Conservation (phyloP, 805 yeast species). For the Kuraishia floccosa region DNA sequence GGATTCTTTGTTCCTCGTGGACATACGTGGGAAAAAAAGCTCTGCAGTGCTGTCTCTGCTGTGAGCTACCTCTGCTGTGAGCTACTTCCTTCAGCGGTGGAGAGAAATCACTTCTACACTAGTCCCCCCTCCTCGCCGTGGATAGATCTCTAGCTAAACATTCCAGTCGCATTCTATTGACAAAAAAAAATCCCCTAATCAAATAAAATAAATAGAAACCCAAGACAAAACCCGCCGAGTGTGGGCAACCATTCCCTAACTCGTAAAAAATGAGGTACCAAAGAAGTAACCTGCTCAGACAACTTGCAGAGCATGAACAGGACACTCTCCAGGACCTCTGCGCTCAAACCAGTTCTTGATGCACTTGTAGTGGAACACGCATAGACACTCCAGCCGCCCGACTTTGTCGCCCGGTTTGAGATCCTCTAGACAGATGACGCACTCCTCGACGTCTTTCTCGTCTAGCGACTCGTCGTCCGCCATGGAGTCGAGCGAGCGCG, state of each 20-base stretch:
- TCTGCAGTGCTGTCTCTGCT: too few species aligned
- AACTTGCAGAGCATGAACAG: conserved; percentile 49
- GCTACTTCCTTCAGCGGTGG: too few species aligned
- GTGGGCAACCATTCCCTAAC: too few species aligned
- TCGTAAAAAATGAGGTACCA: too few species aligned
- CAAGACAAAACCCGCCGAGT: too few species aligned
- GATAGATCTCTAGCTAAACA: too few species aligned
- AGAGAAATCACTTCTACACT: too few species aligned
- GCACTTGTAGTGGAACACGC: conserved; percentile 88
- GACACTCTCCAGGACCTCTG: conserved; percentile 81
- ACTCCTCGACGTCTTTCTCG: conserved; percentile 39
- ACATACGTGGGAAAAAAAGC: too few species aligned
- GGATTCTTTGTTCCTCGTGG: too few species aligned
- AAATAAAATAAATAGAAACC: not conserved
- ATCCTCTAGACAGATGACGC: conserved; percentile 91
- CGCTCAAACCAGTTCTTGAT: conserved; percentile 85
- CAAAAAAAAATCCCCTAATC: not conserved
- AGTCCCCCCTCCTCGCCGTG: too few species aligned
- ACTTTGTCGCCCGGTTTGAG: conserved; percentile 78
- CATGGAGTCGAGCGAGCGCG: conserved; percentile 2
- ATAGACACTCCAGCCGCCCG: conserved; percentile 86
- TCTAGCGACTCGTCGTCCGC: conserved; percentile 4
- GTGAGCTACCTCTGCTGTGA: too few species aligned
- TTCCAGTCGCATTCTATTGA: not conserved
- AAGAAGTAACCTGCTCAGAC: not conserved